Evolutionary conservation across 371 early-diverging fungal species (phyloP), one percentile per base, ranked within the genome.

Genomic region (Actinomucor elegans): DNA sequence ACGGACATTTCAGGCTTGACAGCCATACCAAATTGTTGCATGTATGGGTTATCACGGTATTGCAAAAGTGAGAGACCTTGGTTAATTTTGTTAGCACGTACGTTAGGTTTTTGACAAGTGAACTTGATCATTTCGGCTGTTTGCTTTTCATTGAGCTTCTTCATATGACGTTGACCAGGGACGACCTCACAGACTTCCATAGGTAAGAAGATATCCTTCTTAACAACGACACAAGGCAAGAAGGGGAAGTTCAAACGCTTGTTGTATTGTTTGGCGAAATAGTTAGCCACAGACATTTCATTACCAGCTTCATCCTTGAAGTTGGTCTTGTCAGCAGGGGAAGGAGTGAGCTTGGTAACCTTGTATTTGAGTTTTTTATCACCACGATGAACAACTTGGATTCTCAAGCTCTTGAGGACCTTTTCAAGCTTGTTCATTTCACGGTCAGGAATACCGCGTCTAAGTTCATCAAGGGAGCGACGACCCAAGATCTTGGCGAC

Each of bases 51-150:
- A 20, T 68, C 57, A 15, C 69, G 60, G 59, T 85, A 81, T 49
- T 80, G 69, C 8, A 89, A 63, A 17, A 73, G 66, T 29, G 48
- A 32, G 17, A 84, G 43, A 18, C 79, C 83, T 26, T 83, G 69
- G 26, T 50, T 67, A 52, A 92, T 90, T 59, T 76, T 81, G 61
- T 81, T 75, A 51, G 80, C 75, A 48, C 90, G 85, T 50, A 86
- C 71, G 44, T 81, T 74, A 0, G 98, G 98, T 29, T 82, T 80
- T 64, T 90, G 88, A 64, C 92, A 89, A 3, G 94, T 91, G 63
- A 93, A 92, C 59, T 85, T 90, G 69, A 97, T 94, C 94, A 97
- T 96, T 55, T 94, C 93, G 0, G 94, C 89, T 0, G 96, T 96
- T 77, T 96, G 89, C 40, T 77, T 79, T 43, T 94, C 94, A 58